These are phyloP conservation scores for Patellifolia procumbens DNA, from an alignment of 179 eudicot species.

Conservation along the genomic window DNA sequence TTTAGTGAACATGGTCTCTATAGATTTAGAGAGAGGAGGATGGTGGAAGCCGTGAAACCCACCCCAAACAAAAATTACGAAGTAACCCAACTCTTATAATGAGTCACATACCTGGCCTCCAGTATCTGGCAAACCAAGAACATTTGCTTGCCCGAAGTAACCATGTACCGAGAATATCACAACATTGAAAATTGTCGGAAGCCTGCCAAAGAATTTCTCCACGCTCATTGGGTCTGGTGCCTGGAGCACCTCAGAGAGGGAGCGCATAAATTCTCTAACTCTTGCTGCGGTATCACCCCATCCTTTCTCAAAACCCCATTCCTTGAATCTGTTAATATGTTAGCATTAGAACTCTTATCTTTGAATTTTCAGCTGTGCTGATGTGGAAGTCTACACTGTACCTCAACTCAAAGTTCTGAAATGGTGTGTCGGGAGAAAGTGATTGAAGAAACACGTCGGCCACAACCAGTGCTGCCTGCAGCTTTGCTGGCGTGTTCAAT, in stretches of 20 bases:
- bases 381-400: constrained; percentile 15
- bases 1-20: too few relatives aligned
- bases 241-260: constrained; percentile 76
- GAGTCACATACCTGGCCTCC: constrained; percentile 80
- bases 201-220: constrained; percentile 61
- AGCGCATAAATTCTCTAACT: constrained; percentile 63
- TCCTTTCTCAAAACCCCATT: constrained; percentile 94
- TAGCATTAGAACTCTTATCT: background rate
- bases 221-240: constrained; percentile 76
- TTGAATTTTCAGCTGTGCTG: background rate
- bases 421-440: constrained; percentile 61
- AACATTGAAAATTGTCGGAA: constrained; percentile 76
- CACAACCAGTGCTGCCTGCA: constrained; percentile 63
- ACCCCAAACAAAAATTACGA: too few relatives aligned
- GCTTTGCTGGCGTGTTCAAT: constrained; percentile 63
- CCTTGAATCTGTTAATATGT: constrained; percentile 57
- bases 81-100: too few relatives aligned
- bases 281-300: constrained; percentile 80
- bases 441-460: constrained; percentile 67
- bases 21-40: too few relatives aligned
- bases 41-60: too few relatives aligned
- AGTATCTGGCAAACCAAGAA: constrained; percentile 98
- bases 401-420: constrained; percentile 66
- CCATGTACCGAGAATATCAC: constrained; percentile 91
- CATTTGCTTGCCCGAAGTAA: constrained; percentile 92